Percentiles rank a stretch among this genome's conserved stretches.
phyloP scores from a whole-genome alignment of 192 early-diverging fungal genomes.

The Backusella circina region DNA sequence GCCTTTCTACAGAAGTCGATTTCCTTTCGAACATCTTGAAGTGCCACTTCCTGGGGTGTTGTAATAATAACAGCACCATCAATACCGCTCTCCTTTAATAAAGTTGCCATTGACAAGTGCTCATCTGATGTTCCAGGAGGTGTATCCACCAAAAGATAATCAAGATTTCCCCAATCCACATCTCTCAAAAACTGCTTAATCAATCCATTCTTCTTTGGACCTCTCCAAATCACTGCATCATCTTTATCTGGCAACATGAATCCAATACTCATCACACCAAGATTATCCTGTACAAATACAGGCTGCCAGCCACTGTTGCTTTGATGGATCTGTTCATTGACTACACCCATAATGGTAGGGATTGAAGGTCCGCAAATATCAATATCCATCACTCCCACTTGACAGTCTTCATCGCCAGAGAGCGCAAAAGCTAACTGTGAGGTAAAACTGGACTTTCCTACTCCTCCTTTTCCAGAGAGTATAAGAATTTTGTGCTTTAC shows the following conservation, averaged over 20 bases:
- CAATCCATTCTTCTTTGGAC: slow-evolving; percentile 89
- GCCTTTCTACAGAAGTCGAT: slow-evolving; percentile 95
- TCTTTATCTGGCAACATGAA: slow-evolving; percentile 88
- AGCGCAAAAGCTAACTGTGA: slow-evolving; percentile 88
- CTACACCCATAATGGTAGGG: slow-evolving; percentile 90
- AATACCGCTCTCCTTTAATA: slow-evolving; percentile 70
- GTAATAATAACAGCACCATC: slow-evolving; percentile 90
- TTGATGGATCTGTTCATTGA: slow-evolving; percentile 79
- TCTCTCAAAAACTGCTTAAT: slow-evolving; percentile 97
- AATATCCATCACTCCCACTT: slow-evolving; percentile 90
- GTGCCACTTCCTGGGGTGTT: slow-evolving; percentile 87
- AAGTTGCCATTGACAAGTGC: slow-evolving; percentile 84
- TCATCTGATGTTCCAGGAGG: slow-evolving; percentile 98
- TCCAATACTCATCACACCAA: slow-evolving; percentile 89
- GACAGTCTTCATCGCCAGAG: slow-evolving; percentile 45
- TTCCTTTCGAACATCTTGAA: slow-evolving; percentile 96
- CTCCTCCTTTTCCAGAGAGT: slow-evolving; percentile 97
- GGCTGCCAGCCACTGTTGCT: slow-evolving; percentile 78
- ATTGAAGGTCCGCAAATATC: slow-evolving; percentile 96
- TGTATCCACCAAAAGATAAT: slow-evolving; percentile 93
- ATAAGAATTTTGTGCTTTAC: slow-evolving; percentile 91
- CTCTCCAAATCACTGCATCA: slow-evolving; percentile 94
- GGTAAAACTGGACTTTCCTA: slow-evolving; percentile 93
- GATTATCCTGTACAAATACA: slow-evolving; percentile 73
- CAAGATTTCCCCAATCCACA: slow-evolving; percentile 89